phyloP scores from a whole-genome alignment of 108 stramenopile genomes.

The Cyclotella baltica region DNA sequence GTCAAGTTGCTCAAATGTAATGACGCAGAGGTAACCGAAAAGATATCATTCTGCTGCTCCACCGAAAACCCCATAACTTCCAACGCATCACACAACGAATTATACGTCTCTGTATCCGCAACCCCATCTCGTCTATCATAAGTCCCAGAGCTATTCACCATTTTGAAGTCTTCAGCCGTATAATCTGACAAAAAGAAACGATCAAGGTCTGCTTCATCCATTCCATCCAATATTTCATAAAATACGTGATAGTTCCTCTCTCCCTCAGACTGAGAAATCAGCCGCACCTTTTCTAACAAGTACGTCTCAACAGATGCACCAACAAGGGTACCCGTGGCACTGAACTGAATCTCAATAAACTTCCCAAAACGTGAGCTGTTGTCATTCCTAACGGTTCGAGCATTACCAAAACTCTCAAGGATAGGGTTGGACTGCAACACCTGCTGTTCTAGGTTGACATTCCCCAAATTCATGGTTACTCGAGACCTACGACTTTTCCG shows the following conservation, averaged over 20 bases:
- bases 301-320: slow-evolving; percentile 95
- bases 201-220: too few species aligned
- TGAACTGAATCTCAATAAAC: too few species aligned
- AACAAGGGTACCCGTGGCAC: slow-evolving; percentile 72
- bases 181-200: too few species aligned
- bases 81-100: slow-evolving; percentile 79
- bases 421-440: too few species aligned
- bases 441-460: too few species aligned
- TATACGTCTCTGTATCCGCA: slow-evolving; percentile 76
- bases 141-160: slow-evolving; percentile 70
- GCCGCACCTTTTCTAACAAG: slow-evolving; percentile 94
- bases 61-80: slow-evolving; percentile 73
- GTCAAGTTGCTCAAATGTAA: slow-evolving; percentile 81
- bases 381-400: slow-evolving; percentile 94
- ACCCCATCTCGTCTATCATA: slow-evolving; percentile 87
- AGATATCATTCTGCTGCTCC: not conserved
- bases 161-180: slow-evolving; percentile 65
- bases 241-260: too few species aligned
- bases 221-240: slow-evolving; percentile 45
- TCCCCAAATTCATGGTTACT: too few species aligned
- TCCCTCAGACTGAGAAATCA: slow-evolving; percentile 78
- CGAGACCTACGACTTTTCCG: too few species aligned
- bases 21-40: not conserved
- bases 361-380: slow-evolving; percentile 83
- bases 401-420: slow-evolving; percentile 97